Evolutionary conservation across 306 rosid genomes (phyloP).

Genomic region (Acacia crassicarpa): DNA sequence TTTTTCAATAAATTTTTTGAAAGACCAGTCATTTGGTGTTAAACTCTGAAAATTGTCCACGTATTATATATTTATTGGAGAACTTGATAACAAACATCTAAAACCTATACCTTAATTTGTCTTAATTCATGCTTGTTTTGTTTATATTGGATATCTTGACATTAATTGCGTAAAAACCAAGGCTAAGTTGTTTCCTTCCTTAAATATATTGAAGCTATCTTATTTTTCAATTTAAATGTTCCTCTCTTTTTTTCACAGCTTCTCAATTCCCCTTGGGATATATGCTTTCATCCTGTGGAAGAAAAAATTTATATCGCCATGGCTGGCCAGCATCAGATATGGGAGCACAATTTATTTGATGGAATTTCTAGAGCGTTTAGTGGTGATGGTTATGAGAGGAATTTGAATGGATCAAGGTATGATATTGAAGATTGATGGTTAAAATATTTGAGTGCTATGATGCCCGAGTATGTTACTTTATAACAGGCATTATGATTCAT

Average conservation of each 20-base stretch:
- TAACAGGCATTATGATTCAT: constrained; percentile 9
- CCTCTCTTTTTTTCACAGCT: constrained; percentile 49
- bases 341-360: constrained; percentile 72
- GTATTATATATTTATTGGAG: background rate
- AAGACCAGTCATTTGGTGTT: background rate
- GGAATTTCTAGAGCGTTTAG: constrained; percentile 73
- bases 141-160: background rate
- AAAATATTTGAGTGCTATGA: background rate
- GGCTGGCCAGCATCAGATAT: constrained; percentile 98
- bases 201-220: background rate
- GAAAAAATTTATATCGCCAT: constrained; percentile 87
- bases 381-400: constrained; percentile 96
- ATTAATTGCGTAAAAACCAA: background rate
- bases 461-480: constrained; percentile 16
- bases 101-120: background rate
- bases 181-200: background rate
- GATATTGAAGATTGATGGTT: constrained; percentile 8
- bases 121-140: background rate
- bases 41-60: background rate
- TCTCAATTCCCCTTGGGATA: constrained; percentile 99
- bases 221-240: background rate
- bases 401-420: constrained; percentile 90
- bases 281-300: constrained; percentile 83
- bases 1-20: background rate
- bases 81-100: background rate